Conservation (phyloP, 2,329 filamentous ascomycete genomes). For the Ophiostoma triangulosporum region DNA sequence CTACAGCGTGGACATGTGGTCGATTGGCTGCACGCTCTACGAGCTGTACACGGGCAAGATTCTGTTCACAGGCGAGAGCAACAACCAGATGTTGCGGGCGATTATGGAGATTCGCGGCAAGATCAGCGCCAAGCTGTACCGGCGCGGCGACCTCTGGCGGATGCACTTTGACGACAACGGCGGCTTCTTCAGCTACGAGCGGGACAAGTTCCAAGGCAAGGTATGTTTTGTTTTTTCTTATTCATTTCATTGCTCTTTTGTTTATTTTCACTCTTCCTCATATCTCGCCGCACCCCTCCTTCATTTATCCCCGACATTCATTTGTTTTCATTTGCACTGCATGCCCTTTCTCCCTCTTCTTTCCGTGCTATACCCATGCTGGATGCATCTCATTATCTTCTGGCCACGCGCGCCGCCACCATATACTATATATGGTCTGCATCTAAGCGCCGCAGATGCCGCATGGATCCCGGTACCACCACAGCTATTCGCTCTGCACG, state of each 20-base stretch:
- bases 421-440: not conserved
- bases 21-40: conserved; percentile 91
- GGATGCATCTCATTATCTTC: not conserved
- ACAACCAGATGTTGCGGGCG: conserved; percentile 94
- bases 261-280: not conserved
- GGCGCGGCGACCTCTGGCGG: conserved; percentile 61
- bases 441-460: not conserved
- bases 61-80: conserved; percentile 84
- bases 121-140: conserved; percentile 77
- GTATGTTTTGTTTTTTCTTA: conserved; percentile 29
- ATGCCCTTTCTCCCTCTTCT: not conserved
- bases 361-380: not conserved
- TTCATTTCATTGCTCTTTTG: not conserved
- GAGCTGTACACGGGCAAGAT: conserved; percentile 97
- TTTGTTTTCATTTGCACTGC: not conserved
- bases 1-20: conserved; percentile 94
- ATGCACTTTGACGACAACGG: conserved; percentile 75
- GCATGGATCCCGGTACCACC: not conserved
- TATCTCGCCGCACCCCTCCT: not conserved
- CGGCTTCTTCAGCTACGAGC: conserved; percentile 74
- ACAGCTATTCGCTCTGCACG: not conserved
- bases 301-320: not conserved
- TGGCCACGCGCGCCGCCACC: too few species aligned
- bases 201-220: conserved; percentile 77
- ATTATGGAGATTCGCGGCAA: conserved; percentile 96